phyloP scores from a whole-genome alignment of 352 stramenopile species.

The Pythium coloratum region DNA sequence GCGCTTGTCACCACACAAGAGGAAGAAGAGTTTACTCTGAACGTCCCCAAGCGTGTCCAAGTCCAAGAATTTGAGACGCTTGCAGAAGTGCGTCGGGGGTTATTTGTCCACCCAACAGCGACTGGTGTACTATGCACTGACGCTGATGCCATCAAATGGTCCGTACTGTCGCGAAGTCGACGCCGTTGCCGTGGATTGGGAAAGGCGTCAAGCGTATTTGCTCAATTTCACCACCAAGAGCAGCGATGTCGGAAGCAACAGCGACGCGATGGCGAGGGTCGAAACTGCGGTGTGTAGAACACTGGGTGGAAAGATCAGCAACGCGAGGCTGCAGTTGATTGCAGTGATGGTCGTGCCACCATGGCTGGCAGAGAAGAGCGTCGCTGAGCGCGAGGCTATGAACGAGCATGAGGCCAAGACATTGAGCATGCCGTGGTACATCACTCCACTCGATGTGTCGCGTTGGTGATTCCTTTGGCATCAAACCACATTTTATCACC shows the following conservation, averaged over 20 bases:
- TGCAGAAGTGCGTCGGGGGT: too few relatives aligned
- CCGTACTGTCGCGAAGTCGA: neutral
- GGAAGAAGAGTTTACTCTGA: neutral
- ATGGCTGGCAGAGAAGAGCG: neutral
- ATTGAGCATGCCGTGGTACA: neutral
- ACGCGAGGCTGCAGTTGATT: neutral
- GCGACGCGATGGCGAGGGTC: neutral
- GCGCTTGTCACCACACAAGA: neutral
- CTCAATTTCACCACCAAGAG: neutral
- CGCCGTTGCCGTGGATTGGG: neutral
- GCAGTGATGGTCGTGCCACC: neutral
- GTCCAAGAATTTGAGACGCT: neutral
- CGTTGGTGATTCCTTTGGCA: neutral
- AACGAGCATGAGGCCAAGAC: neutral
- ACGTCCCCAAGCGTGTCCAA: neutral
- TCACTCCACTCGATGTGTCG: neutral
- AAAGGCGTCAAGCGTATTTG: neutral
- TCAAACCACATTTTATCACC: too few relatives aligned
- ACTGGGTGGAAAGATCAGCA: neutral
- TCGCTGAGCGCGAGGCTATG: neutral
- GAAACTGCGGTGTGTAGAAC: neutral
- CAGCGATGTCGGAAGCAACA: neutral
- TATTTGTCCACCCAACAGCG: neutral
- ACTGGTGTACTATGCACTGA: neutral
- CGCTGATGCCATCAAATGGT: neutral